Percentiles rank a stretch among this genome's conserved stretches.
Evolutionary conservation across 495 filamentous ascomycete genomes (phyloP).

Genomic region (Penicillium bialowiezense): DNA sequence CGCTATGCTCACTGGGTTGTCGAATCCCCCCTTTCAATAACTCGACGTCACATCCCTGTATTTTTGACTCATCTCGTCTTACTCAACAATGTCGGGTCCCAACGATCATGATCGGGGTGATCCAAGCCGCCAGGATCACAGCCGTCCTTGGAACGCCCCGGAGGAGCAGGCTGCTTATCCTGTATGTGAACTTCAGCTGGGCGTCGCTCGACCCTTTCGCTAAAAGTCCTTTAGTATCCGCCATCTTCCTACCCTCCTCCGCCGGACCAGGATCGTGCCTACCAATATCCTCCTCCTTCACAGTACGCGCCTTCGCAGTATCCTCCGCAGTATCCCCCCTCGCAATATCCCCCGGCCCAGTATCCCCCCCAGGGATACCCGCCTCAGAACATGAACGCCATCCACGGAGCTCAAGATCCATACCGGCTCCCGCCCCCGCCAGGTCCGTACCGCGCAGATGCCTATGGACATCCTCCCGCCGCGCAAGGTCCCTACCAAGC

Average conservation of each 20-base stretch:
- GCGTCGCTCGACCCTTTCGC: background rate
- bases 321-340: conserved; percentile 19
- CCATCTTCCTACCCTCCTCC: conserved; percentile 30
- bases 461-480: conserved; percentile 42
- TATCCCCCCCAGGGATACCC: conserved; percentile 30
- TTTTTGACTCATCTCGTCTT: conserved; percentile 32
- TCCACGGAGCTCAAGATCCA: conserved; percentile 38
- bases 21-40: conserved; percentile 24
- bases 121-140: conserved; percentile 18
- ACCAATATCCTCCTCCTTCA: conserved; percentile 39
- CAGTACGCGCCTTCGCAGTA: conserved; percentile 24
- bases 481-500: conserved; percentile 57
- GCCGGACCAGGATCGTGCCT: conserved; percentile 35
- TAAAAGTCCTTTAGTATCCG: conserved; percentile 27
- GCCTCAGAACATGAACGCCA: conserved; percentile 41
- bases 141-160: conserved; percentile 43
- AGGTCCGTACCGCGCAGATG: conserved; percentile 41
- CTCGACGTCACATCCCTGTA: conserved; percentile 37
- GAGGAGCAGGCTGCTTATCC: conserved; percentile 44
- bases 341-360: conserved; percentile 14
- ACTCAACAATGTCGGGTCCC: conserved; percentile 46
- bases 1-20: conserved; percentile 27
- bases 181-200: conserved; percentile 29
- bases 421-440: conserved; percentile 43
- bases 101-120: conserved; percentile 30